Percentiles rank a stretch among this genome's conserved stretches.
Conservation (phyloP, 192 early-diverging fungal species). For the Coemansia guatemalensis region DNA sequence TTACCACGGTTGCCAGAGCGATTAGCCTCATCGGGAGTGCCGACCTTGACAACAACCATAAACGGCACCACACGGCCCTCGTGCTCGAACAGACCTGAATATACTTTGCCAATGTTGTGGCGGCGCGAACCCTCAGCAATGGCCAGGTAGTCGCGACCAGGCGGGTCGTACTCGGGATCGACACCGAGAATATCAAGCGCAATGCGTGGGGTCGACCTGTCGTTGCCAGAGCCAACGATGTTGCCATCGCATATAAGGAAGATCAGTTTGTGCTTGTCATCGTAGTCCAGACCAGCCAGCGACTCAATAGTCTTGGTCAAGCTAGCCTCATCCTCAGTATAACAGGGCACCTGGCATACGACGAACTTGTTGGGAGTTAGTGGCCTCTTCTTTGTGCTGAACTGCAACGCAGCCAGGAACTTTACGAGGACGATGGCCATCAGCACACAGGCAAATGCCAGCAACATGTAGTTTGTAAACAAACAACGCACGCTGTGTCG, state of each 20-base stretch:
- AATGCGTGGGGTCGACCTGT: constrained; percentile 94
- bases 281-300: constrained; percentile 71
- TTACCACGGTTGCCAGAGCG: constrained; percentile 97
- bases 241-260: constrained; percentile 89
- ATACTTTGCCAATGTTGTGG: constrained; percentile 94
- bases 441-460: constrained; percentile 75
- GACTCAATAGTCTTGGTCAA: constrained; percentile 82
- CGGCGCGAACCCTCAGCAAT: constrained; percentile 90
- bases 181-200: constrained; percentile 91
- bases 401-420: constrained; percentile 79
- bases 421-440: constrained; percentile 81
- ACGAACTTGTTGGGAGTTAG: constrained; percentile 92
- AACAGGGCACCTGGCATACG: constrained; percentile 93
- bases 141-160: constrained; percentile 80
- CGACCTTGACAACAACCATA: constrained; percentile 95
- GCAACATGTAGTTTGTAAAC: constrained; percentile 83
- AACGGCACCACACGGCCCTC: constrained; percentile 91
- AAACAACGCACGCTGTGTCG: constrained; percentile 71
- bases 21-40: constrained; percentile 79
- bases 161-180: constrained; percentile 71
- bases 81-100: constrained; percentile 92
- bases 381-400: constrained; percentile 65
- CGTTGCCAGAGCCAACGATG: constrained; percentile 96
- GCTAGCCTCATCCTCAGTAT: constrained; percentile 89
- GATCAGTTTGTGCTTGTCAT: constrained; percentile 86